Percentiles rank a stretch among this genome's conserved stretches.
phyloP scores from a whole-genome alignment of 2,329 filamentous ascomycete species.

The Phaeophleospora eucalypticola region DNA sequence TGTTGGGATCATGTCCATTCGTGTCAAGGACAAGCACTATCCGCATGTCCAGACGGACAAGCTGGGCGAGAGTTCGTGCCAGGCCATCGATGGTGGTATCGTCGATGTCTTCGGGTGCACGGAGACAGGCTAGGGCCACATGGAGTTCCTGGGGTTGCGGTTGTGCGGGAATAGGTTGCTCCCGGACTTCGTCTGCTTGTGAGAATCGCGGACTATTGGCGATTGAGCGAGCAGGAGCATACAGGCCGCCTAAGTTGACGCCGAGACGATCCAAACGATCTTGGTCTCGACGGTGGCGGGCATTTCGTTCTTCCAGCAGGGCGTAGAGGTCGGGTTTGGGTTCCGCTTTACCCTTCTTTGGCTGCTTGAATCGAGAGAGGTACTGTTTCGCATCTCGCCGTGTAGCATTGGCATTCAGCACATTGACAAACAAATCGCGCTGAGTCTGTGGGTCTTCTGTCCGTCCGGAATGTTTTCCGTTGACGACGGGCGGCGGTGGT shows the following conservation, averaged over 20 bases:
- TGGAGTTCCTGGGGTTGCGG: slow-evolving; percentile 53
- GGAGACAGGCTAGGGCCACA: slow-evolving; percentile 81
- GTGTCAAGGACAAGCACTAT: slow-evolving; percentile 82
- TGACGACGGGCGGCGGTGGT: slow-evolving; percentile 12
- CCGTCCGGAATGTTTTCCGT: slow-evolving; percentile 21
- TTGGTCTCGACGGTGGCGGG: slow-evolving; percentile 20
- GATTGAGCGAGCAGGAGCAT: slow-evolving; percentile 55
- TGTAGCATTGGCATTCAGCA: slow-evolving; percentile 83
- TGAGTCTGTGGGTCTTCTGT: slow-evolving; percentile 24
- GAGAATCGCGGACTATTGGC: slow-evolving; percentile 59
- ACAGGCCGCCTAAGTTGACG: slow-evolving; percentile 60
- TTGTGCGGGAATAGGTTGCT: slow-evolving; percentile 28
- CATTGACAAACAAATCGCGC: slow-evolving; percentile 73
- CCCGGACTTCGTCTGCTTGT: slow-evolving; percentile 43
- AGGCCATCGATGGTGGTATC: slow-evolving; percentile 68
- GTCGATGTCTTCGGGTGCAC: slow-evolving; percentile 66
- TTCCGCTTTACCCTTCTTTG: slow-evolving; percentile 34
- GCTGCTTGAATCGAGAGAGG: slow-evolving; percentile 72
- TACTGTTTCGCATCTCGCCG: slow-evolving; percentile 91
- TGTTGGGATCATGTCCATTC: slow-evolving; percentile 30
- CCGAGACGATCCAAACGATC: slow-evolving; percentile 41
- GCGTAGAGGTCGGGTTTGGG: slow-evolving; percentile 20
- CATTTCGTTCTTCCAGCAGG: slow-evolving; percentile 20
- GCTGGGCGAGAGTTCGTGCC: slow-evolving; percentile 76
- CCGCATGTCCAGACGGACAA: slow-evolving; percentile 74